Evolutionary conservation across 148 eudicot species (phyloP), one percentile per base, ranked within the genome.

Genomic region (Limonium bicolor): DNA sequence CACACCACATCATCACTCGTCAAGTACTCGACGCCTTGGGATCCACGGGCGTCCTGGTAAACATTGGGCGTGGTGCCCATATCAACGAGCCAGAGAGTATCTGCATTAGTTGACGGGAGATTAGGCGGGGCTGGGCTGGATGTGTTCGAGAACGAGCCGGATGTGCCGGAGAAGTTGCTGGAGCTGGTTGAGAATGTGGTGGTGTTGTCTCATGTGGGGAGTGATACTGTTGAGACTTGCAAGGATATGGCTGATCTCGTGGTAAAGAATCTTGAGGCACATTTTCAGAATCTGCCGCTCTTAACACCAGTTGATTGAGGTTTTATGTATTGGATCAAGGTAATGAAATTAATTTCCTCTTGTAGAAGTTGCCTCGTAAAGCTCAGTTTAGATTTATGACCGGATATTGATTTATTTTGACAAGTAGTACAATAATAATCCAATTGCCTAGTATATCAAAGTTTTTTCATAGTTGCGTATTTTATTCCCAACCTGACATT

Each of bases 111-210:
- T 33, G 63, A 50, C 36, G 56, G 57, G 18, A 50, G 57, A 30
- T 27, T 59, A 36, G 57, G 51, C 27, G 63, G 63, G 35, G 63
- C 63, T 7, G 63, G 63, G 23, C 56, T 59, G 16, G 63, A 59
- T 27, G 63, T 59, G 34, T 59, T 42, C 22, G 50, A 60, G 27
- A 19, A 60, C 18, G 64, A 60, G 28, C 64, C 64, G 14, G 39
- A 51, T 27, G 64, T 60, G 15, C 58, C 64, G 0, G 52, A 60
- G 29, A 20, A 51, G 58, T 35, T 60, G 3, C 22, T 51, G 44
- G 58, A 46, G 52, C 35, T 60, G 28, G n/a, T n/a, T n/a, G 52
- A 60, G 12, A 60, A 60, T 52, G 64, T 60, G 13, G 64, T 60
- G 23, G 39, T 60, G 12, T 33, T 41, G 39, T 35, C 58, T 51